A percentile compares a stretch with the other conserved stretches of the same genome.
Evolutionary conservation across 495 filamentous ascomycete species (phyloP).

Genomic region (Hypoxylon lienhwacheense): DNA sequence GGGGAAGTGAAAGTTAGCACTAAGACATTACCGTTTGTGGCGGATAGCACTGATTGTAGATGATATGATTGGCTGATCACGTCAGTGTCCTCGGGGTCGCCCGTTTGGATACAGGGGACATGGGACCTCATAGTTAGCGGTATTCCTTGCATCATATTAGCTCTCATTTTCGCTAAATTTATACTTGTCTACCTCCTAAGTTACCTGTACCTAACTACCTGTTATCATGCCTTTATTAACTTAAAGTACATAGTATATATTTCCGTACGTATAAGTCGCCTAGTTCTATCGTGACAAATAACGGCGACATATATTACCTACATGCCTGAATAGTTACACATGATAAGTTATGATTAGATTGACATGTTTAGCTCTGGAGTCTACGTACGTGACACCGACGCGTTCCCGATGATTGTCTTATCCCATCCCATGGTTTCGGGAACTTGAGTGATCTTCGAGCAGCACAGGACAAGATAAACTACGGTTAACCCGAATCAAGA

Average conservation of each 20-base stretch:
- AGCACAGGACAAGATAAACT: neutral
- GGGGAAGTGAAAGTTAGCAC: conserved; percentile 7
- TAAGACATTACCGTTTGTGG: conserved; percentile 37
- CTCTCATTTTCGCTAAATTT: no score
- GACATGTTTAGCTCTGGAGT: neutral
- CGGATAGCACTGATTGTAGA: neutral
- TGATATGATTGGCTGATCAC: conserved; percentile 24
- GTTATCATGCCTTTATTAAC: no score
- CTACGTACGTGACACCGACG: no score
- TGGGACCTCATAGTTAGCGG: neutral
- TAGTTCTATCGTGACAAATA: no score
- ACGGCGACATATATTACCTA: no score
- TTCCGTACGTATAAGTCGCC: no score
- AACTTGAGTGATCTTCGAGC: conserved; percentile 4
- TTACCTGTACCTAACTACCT: no score
- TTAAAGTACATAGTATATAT: no score
- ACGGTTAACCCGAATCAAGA: neutral
- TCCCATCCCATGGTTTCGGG: conserved; percentile 4
- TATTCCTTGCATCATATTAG: conserved; percentile 3
- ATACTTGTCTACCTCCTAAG: no score
- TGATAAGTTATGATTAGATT: neutral
- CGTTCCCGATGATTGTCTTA: no score
- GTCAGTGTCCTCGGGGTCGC: neutral
- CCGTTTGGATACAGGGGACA: neutral
- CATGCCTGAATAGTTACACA: neutral